Conservation (phyloP, 805 yeast genomes). For the Candida anglica region DNA sequence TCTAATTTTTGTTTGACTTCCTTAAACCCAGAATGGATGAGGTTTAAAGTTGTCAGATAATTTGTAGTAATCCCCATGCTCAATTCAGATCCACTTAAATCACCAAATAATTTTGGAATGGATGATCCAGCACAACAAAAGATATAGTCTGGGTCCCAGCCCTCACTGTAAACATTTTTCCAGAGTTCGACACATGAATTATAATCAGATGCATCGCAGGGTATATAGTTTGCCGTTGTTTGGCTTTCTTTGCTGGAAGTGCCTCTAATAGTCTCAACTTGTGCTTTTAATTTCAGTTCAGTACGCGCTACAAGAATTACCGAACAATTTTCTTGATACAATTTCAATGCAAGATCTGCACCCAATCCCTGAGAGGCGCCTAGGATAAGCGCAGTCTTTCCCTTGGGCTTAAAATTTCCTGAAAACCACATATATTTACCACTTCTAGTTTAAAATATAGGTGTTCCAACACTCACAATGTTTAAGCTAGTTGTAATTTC, state of each 20-base stretch:
- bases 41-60: slow-evolving; percentile 67
- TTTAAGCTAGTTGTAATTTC: too few relatives aligned
- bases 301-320: slow-evolving; percentile 80
- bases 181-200: slow-evolving; percentile 45
- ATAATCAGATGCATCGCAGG: slow-evolving; percentile 66
- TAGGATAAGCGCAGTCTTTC: slow-evolving; percentile 65
- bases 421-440: neutral
- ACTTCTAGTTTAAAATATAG: neutral
- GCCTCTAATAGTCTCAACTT: slow-evolving; percentile 28
- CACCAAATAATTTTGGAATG: slow-evolving; percentile 71
- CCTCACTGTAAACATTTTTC: slow-evolving; percentile 18
- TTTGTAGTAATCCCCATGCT: slow-evolving; percentile 61
- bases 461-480: neutral
- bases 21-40: slow-evolving; percentile 62
- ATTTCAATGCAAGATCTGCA: slow-evolving; percentile 61
- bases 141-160: slow-evolving; percentile 62
- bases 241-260: slow-evolving; percentile 4
- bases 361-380: slow-evolving; percentile 98
- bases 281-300: slow-evolving; percentile 48
- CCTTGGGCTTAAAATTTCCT: slow-evolving; percentile 30
- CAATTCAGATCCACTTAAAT: slow-evolving; percentile 56
- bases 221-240: slow-evolving; percentile 29
- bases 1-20: slow-evolving; percentile 17
- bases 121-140: slow-evolving; percentile 89
- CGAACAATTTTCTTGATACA: slow-evolving; percentile 52